Percentiles rank a stretch among this genome's conserved stretches.
Evolutionary conservation across 352 stramenopile species (phyloP).

Genomic region (Phytophthora colocasiae): DNA sequence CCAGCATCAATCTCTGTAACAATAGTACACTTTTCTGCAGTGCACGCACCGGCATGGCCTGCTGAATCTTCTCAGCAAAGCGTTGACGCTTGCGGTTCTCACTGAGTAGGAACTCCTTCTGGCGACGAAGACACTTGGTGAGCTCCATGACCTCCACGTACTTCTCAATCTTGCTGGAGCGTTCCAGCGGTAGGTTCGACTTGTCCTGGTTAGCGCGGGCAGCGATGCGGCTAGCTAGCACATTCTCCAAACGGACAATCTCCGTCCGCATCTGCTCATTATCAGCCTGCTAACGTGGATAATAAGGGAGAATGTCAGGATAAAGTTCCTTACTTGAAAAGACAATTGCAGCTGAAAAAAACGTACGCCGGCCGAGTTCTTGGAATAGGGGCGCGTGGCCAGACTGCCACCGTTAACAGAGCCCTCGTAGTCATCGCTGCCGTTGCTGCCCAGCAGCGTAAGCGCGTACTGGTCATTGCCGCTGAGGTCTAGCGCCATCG

Average conservation of each 20-base stretch:
- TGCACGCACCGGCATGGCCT: slow-evolving; percentile 79
- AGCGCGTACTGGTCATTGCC: slow-evolving; percentile 60
- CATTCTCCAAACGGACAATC: slow-evolving; percentile 82
- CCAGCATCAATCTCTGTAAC: slow-evolving; percentile 8
- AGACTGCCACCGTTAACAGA: slow-evolving; percentile 29
- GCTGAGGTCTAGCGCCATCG: slow-evolving; percentile 49
- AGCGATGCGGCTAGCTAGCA: slow-evolving; percentile 74
- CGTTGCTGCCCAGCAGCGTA: slow-evolving; percentile 58
- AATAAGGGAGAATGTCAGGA: neutral
- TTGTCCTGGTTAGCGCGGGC: slow-evolving; percentile 77
- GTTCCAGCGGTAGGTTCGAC: slow-evolving; percentile 72
- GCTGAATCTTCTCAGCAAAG: slow-evolving; percentile 88
- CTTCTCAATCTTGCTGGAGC: slow-evolving; percentile 87
- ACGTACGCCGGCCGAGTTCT: slow-evolving; percentile 58
- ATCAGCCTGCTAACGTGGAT: slow-evolving; percentile 47
- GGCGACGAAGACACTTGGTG: slow-evolving; percentile 85
- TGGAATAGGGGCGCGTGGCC: slow-evolving; percentile 65
- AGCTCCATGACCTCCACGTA: slow-evolving; percentile 91
- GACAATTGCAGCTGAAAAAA: neutral
- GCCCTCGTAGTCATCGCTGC: slow-evolving; percentile 65
- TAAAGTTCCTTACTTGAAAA: neutral
- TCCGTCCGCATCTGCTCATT: slow-evolving; percentile 83
- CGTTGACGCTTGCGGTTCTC: slow-evolving; percentile 88
- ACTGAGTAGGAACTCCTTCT: slow-evolving; percentile 87
- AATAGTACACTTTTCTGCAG: neutral